Evolutionary conservation across 176 grass and related monocot species (phyloP).

Genomic region (Avena atlantica): DNA sequence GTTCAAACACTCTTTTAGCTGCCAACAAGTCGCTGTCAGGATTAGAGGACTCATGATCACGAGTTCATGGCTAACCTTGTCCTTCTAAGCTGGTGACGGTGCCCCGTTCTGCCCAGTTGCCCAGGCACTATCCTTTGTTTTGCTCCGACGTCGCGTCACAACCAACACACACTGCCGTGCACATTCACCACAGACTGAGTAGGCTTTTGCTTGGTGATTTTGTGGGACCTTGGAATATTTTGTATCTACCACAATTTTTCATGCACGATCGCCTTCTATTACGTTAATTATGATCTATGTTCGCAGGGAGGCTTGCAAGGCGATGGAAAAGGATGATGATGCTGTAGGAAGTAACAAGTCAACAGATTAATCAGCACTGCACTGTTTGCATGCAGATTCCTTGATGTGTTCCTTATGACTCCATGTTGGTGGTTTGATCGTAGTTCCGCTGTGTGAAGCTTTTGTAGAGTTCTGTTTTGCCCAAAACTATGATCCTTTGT

Average conservation of each 20-base stretch:
- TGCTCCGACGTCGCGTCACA: neutral
- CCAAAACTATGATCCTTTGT: no score
- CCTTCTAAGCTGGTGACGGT: neutral
- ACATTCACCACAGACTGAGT: neutral
- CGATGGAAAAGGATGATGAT: conserved; percentile 11
- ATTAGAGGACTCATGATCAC: neutral
- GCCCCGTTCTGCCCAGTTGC: neutral
- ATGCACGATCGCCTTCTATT: neutral
- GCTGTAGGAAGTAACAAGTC: neutral
- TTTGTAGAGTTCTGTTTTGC: no score
- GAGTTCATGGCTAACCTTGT: neutral
- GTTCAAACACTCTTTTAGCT: neutral
- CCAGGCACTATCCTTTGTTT: neutral
- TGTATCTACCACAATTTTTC: neutral
- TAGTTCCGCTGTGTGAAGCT: no score
- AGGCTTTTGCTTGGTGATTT: neutral
- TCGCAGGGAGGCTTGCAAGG: conserved; percentile 37
- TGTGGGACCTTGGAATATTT: neutral
- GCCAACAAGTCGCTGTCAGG: neutral
- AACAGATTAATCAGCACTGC: no score
- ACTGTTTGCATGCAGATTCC: no score
- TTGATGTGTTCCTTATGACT: no score
- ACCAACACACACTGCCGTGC: neutral
- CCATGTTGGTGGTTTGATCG: no score
- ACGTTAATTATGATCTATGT: neutral